Conservation (phyloP, 23 red algal species). For the Gracilaria vermiculophylla region DNA sequence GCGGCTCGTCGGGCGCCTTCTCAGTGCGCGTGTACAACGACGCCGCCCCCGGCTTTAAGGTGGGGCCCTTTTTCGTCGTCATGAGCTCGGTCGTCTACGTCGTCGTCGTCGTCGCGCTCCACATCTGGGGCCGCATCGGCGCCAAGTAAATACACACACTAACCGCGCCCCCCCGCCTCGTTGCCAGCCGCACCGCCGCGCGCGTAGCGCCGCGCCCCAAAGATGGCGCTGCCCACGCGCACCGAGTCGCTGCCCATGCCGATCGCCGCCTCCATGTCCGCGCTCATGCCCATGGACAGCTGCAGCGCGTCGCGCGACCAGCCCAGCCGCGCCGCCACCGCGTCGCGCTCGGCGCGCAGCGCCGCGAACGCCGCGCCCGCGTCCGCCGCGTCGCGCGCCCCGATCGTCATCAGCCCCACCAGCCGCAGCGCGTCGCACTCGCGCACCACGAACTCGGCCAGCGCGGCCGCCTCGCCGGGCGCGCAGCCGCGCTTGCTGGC, state of each 20-base stretch:
- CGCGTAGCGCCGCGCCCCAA: slow-evolving; percentile 85
- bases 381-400: slow-evolving; percentile 65
- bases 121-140: slow-evolving; percentile 77
- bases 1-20: slow-evolving; percentile 50
- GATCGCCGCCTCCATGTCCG: slow-evolving; percentile 89
- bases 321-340: slow-evolving; percentile 26
- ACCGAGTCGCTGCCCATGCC: slow-evolving; percentile 81
- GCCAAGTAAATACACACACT: slow-evolving; percentile 24
- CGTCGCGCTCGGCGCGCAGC: slow-evolving; percentile 37
- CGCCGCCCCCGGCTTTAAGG: slow-evolving; percentile 76
- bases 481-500: slow-evolving; percentile 77
- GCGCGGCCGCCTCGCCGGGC: slow-evolving; percentile 53
- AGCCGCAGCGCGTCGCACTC: slow-evolving; percentile 71
- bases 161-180: neutral
- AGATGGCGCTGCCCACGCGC: slow-evolving; percentile 86
- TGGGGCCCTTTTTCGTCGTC: slow-evolving; percentile 83
- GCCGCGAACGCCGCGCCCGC: slow-evolving; percentile 70
- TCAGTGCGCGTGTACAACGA: slow-evolving; percentile 87
- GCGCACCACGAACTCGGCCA: slow-evolving; percentile 57
- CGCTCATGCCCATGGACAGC: slow-evolving; percentile 98
- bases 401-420: slow-evolving; percentile 98
- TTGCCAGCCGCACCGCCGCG: neutral
- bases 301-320: slow-evolving; percentile 24
- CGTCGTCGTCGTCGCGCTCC: slow-evolving; percentile 75
- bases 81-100: slow-evolving; percentile 80